Percentiles rank a stretch among this genome's conserved stretches.
phyloP scores from a whole-genome alignment of 2,329 filamentous ascomycete genomes.

The Ceratocystis eucalypticola region DNA sequence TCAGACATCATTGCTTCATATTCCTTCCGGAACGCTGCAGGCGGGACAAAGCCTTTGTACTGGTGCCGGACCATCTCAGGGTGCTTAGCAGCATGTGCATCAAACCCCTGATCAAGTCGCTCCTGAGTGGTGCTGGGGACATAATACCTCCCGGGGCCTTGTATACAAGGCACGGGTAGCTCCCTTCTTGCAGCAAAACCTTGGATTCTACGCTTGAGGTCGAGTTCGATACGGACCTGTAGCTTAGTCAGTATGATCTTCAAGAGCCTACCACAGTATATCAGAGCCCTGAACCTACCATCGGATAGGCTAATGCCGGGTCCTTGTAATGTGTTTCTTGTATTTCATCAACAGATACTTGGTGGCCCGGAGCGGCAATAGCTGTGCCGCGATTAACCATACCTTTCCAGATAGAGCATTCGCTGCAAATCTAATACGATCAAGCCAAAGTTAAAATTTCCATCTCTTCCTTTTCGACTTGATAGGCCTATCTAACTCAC shows the following conservation, averaged over 20 bases:
- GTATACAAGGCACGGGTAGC: not conserved
- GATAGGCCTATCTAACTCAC: conserved; percentile 22
- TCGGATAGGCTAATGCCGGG: not conserved
- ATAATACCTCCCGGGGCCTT: not conserved
- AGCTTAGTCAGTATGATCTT: not conserved
- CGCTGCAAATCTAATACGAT: not conserved
- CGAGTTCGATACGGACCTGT: not conserved
- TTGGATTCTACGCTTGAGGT: not conserved
- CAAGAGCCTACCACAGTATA: not conserved
- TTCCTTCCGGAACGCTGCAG: not conserved
- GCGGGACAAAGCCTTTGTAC: conserved; percentile 3
- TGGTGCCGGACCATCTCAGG: not conserved
- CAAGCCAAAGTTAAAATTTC: not conserved
- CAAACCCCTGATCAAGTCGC: not conserved
- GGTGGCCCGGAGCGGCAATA: not conserved
- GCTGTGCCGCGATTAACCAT: not conserved
- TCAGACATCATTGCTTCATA: not conserved
- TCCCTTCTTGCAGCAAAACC: not conserved
- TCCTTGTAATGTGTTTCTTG: not conserved
- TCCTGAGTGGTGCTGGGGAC: not conserved
- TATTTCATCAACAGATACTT: not conserved
- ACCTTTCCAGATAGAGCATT: not conserved
- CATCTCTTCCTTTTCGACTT: not conserved
- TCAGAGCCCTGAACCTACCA: not conserved
- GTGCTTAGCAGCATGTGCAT: not conserved